Evolutionary conservation across 495 filamentous ascomycete species (phyloP).

Genomic region (Aspergillus nanangensis): DNA sequence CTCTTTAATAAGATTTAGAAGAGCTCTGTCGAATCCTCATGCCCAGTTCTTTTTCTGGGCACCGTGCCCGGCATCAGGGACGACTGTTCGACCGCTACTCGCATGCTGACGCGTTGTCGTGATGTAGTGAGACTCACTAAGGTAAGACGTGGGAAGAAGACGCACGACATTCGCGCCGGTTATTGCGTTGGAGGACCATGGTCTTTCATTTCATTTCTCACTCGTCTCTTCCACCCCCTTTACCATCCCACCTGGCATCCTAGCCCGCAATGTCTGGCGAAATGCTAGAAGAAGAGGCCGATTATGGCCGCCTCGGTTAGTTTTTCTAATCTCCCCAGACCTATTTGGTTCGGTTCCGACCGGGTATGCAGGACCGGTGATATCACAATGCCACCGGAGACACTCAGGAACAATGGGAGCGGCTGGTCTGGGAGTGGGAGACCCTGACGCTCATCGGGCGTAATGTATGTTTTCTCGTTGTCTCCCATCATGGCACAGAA

Average conservation of each 20-base stretch:
- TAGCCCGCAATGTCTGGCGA: not conserved
- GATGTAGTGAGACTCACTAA: no score
- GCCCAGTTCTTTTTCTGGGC: no score
- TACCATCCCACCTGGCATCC: not conserved
- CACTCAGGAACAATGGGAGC: not conserved
- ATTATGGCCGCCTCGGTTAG: not conserved
- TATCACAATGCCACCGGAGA: not conserved
- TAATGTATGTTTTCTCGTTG: not conserved
- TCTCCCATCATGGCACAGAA: no score
- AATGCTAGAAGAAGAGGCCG: not conserved
- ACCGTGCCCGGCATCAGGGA: no score
- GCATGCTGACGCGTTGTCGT: no score
- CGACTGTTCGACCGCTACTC: no score
- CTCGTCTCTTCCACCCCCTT: not conserved
- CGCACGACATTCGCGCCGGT: no score
- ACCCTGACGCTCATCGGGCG: not conserved
- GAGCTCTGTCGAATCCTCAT: no score
- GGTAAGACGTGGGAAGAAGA: no score
- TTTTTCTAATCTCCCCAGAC: not conserved
- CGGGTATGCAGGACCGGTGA: not conserved
- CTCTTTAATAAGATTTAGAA: no score
- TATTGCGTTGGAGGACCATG: no score
- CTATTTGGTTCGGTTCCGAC: not conserved
- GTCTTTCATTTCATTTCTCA: not conserved
- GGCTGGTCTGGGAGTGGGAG: not conserved